phyloP scores from a whole-genome alignment of 768 basidiomycete species.

The Auriscalpium microsporum region DNA sequence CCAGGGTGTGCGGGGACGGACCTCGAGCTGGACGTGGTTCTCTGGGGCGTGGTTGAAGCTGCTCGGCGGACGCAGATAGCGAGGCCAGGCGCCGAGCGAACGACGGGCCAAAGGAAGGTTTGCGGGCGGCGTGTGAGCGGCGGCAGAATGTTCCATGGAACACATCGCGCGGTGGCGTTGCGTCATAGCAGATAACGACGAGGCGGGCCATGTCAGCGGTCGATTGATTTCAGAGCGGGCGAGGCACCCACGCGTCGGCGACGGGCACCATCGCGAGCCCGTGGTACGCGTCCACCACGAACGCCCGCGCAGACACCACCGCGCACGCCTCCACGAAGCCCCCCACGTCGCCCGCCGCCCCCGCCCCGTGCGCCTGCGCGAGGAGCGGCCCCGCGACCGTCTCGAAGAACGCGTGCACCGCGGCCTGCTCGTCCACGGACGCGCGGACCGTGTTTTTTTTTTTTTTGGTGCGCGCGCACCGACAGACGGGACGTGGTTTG shows the following conservation, averaged over 20 bases:
- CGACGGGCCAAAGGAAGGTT: too few relatives aligned
- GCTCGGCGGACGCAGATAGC: not conserved
- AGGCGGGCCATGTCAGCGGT: too few relatives aligned
- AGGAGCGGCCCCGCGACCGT: conserved; percentile 16
- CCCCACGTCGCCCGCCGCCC: conserved; percentile 9
- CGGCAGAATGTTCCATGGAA: too few relatives aligned
- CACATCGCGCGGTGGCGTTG: not conserved
- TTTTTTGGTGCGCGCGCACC: not conserved
- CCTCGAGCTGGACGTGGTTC: conserved; percentile 70
- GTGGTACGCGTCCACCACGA: conserved; percentile 76
- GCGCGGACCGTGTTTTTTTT: not conserved
- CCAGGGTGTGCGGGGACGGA: conserved; percentile 23
- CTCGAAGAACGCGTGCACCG: conserved; percentile 8
- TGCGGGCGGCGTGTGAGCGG: too few relatives aligned
- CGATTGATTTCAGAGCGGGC: too few relatives aligned
- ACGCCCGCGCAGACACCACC: conserved; percentile 75
- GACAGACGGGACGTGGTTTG: too few relatives aligned
- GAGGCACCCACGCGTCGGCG: conserved; percentile 60
- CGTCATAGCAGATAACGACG: not conserved
- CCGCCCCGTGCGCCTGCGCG: conserved; percentile 2
- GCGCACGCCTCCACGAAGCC: conserved; percentile 39
- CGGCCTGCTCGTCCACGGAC: conserved; percentile 1
- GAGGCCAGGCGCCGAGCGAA: too few relatives aligned
- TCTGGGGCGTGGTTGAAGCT: conserved; percentile 71
- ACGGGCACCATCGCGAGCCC: conserved; percentile 78